These are phyloP conservation scores for Mycena filopes DNA, from an alignment of 768 basidiomycete genomes.

Conservation along the genomic window DNA sequence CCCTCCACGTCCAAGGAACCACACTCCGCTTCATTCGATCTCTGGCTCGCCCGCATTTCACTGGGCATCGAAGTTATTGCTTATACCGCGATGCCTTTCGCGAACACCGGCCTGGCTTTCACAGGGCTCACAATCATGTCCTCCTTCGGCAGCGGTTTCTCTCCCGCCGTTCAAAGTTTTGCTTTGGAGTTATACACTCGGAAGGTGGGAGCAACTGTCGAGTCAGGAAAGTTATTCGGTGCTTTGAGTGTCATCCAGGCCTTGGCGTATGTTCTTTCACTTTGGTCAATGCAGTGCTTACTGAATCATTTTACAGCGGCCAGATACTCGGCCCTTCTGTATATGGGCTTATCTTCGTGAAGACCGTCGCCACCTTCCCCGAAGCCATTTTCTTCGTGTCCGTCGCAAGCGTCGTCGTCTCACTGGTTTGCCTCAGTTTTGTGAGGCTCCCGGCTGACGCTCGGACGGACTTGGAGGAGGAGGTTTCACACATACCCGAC, in stretches of 20 bases:
- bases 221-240: slow-evolving; percentile 65
- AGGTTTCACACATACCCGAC: slow-evolving; percentile 21
- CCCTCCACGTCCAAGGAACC: not conserved
- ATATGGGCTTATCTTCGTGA: slow-evolving; percentile 63
- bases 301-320: slow-evolving; percentile 41
- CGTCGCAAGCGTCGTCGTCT: slow-evolving; percentile 17
- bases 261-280: slow-evolving; percentile 47
- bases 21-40: slow-evolving; percentile 59
- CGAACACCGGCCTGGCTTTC: slow-evolving; percentile 52
- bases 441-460: slow-evolving; percentile 26
- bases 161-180: slow-evolving; percentile 64
- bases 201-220: slow-evolving; percentile 44
- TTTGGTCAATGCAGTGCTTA: not conserved
- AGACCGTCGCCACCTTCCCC: slow-evolving; percentile 63
- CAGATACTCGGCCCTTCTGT: slow-evolving; percentile 64
- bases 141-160: slow-evolving; percentile 59
- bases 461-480: slow-evolving; percentile 21
- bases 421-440: slow-evolving; percentile 27
- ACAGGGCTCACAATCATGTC: slow-evolving; percentile 49
- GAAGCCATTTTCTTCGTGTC: slow-evolving; percentile 56
- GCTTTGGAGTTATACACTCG: slow-evolving; percentile 60
- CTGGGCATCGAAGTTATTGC: slow-evolving; percentile 55
- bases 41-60: slow-evolving; percentile 62
- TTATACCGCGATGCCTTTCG: slow-evolving; percentile 52
- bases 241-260: slow-evolving; percentile 67